phyloP scores from a whole-genome alignment of 176 grass and related monocot genomes.

The Chrysopogon serrulatus region DNA sequence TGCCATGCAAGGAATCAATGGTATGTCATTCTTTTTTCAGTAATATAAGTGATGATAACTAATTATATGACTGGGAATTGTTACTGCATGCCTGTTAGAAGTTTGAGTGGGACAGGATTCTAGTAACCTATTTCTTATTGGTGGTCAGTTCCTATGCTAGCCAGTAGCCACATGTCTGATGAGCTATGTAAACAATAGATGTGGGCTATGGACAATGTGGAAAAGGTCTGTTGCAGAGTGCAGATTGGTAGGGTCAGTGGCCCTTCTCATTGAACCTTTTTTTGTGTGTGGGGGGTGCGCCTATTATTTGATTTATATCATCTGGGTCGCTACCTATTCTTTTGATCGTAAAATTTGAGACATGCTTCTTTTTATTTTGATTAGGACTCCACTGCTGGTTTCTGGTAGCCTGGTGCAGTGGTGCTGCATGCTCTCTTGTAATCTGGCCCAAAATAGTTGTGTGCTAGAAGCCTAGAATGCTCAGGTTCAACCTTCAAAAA shows the following conservation, averaged over 20 bases:
- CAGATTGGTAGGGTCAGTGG: background rate
- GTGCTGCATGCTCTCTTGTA: background rate
- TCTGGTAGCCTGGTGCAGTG: background rate
- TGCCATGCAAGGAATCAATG: slow-evolving; percentile 99
- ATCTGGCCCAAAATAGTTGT: background rate
- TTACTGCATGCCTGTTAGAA: slow-evolving; percentile 8
- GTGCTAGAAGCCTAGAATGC: background rate
- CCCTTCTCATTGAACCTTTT: background rate
- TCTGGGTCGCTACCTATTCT: background rate
- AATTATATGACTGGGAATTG: background rate
- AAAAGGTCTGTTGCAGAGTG: background rate
- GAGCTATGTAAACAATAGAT: background rate
- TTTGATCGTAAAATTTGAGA: background rate
- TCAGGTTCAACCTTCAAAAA: background rate
- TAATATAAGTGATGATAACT: background rate
- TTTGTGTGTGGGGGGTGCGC: background rate
- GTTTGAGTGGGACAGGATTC: background rate
- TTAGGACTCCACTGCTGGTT: background rate
- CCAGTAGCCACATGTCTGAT: background rate
- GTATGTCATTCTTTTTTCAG: slow-evolving; percentile 36
- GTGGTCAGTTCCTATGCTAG: background rate
- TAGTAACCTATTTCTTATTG: background rate
- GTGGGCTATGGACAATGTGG: background rate
- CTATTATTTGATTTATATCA: background rate
- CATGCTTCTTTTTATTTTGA: slow-evolving; percentile 13